These are phyloP conservation scores for Suillus alpinus DNA, from an alignment of 768 basidiomycete species.

Conservation along the genomic window DNA sequence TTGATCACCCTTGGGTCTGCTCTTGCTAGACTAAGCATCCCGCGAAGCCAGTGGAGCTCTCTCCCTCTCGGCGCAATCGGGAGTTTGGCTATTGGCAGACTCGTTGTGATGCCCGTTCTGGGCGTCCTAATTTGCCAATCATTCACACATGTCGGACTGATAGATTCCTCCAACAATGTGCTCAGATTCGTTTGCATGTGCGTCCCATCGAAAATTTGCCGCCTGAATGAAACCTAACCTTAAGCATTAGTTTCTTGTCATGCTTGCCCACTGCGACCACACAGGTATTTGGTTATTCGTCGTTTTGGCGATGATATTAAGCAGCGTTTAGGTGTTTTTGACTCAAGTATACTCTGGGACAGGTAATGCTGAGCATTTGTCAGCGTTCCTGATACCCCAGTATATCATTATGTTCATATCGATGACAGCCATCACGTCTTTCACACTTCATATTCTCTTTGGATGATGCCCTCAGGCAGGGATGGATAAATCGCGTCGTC, in stretches of 20 bases:
- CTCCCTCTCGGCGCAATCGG: conserved; percentile 53
- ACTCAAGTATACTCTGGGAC: conserved; percentile 68
- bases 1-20: conserved; percentile 62
- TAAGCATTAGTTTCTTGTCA: conserved; percentile 46
- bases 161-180: conserved; percentile 52
- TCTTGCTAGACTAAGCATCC: conserved; percentile 55
- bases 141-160: conserved; percentile 45
- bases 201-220: conserved; percentile 22
- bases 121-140: conserved; percentile 57
- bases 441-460: conserved; percentile 36
- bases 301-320: background rate
- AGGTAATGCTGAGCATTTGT: conserved; percentile 58
- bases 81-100: conserved; percentile 49
- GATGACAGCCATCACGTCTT: conserved; percentile 37
- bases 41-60: conserved; percentile 40
- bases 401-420: conserved; percentile 39
- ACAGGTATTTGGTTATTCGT: conserved; percentile 37
- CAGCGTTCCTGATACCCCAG: conserved; percentile 62
- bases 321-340: conserved; percentile 46
- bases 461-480: conserved; percentile 9
- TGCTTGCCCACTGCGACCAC: conserved; percentile 61
- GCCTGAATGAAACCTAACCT: background rate
- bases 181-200: conserved; percentile 69
- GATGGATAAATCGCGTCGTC: background rate
- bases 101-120: conserved; percentile 57